Evolutionary conservation across 2,329 filamentous ascomycete species (phyloP).

Genomic region (Aspergillus nomiae): DNA sequence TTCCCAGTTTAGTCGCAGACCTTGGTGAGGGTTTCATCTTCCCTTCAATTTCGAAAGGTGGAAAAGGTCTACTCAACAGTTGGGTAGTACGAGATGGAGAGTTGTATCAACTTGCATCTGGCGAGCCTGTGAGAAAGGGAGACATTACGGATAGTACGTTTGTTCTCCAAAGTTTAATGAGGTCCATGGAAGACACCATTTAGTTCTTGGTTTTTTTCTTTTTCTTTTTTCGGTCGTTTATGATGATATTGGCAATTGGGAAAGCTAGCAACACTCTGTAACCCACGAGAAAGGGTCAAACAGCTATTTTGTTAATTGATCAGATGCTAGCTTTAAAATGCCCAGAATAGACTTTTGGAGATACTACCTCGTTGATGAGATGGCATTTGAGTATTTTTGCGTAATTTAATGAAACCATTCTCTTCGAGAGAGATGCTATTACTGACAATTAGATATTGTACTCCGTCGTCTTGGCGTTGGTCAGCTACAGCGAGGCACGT

Average conservation of each 20-base stretch:
- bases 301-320: no score
- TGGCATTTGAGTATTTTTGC: no score
- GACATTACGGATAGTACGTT: background rate
- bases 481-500: background rate
- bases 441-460: background rate
- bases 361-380: no score
- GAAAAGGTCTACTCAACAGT: background rate
- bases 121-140: background rate
- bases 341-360: no score
- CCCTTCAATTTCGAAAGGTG: background rate
- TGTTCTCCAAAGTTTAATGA: background rate
- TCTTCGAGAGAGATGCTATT: background rate
- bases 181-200: background rate
- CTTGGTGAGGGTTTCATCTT: background rate
- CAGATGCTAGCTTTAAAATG: no score
- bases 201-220: background rate
- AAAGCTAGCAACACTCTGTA: no score
- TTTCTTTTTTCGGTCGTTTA: background rate
- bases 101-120: background rate
- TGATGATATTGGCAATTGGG: no score
- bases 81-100: background rate
- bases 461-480: background rate
- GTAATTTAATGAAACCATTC: no score
- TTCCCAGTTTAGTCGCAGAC: background rate
- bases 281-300: no score